Evolutionary conservation across 805 yeast species (phyloP).

Genomic region (Lipomyces lipofer): DNA sequence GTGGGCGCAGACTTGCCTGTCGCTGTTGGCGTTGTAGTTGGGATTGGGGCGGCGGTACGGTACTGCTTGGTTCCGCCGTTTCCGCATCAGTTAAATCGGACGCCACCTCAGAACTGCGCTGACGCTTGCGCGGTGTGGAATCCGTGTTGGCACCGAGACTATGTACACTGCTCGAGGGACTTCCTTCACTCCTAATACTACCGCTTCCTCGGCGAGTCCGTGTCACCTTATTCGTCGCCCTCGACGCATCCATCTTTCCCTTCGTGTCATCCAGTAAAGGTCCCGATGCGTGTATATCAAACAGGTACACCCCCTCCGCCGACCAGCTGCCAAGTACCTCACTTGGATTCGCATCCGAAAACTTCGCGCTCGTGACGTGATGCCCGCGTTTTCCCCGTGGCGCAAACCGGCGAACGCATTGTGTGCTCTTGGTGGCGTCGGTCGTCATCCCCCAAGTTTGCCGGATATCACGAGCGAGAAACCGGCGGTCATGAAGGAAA

Average conservation of each 20-base stretch:
- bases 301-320: constrained; percentile 25
- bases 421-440: constrained; percentile 13
- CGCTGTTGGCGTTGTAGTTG: no score
- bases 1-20: no score
- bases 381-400: constrained; percentile 10
- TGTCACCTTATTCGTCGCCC: not conserved
- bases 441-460: constrained; percentile 19
- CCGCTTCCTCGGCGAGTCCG: not conserved
- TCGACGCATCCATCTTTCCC: not conserved
- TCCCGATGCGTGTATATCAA: constrained; percentile 19
- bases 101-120: no score
- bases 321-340: constrained; percentile 31
- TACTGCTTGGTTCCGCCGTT: no score
- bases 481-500: constrained; percentile 31
- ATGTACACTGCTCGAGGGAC: not conserved
- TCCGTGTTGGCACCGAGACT: no score
- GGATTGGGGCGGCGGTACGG: no score
- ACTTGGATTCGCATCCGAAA: constrained; percentile 23
- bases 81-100: no score
- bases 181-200: not conserved
- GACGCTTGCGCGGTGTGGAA: no score
- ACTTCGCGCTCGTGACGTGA: constrained; percentile 26
- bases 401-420: constrained; percentile 29
- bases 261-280: not conserved
- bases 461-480: constrained; percentile 12